Conservation (phyloP, 2,329 filamentous ascomycete genomes). For the Cercospora sesami region DNA sequence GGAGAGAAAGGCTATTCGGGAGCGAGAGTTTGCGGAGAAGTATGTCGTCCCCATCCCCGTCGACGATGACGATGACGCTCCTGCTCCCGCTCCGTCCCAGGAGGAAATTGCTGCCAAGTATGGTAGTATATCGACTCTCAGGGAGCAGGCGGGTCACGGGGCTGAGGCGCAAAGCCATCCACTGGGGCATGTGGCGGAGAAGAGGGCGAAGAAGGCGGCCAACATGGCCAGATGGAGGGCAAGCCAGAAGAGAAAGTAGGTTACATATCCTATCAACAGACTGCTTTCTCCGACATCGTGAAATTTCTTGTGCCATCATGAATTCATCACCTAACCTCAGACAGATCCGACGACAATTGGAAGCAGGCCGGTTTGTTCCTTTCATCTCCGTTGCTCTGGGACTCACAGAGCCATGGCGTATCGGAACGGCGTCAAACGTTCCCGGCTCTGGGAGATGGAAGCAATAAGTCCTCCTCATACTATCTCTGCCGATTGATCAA, state of each 20-base stretch:
- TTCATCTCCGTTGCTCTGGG: background rate
- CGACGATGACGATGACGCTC: background rate
- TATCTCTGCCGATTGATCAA: background rate
- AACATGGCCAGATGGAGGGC: background rate
- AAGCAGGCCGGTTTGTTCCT: background rate
- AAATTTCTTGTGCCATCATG: background rate
- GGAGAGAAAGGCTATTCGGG: conserved; percentile 1
- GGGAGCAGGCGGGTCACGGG: background rate
- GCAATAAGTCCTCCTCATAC: background rate
- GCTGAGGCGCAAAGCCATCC: background rate
- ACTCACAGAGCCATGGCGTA: background rate
- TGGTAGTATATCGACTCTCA: background rate
- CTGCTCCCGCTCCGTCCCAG: background rate
- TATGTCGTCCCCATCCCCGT: background rate
- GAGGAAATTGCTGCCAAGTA: conserved; percentile 2
- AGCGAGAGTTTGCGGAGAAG: background rate
- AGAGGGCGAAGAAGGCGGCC: background rate
- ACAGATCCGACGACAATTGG: background rate
- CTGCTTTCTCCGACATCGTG: background rate
- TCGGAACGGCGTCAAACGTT: background rate
- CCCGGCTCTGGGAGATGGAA: background rate
- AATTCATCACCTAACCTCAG: background rate
- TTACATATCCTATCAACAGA: background rate
- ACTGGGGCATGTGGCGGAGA: background rate
- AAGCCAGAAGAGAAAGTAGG: background rate